Percentiles rank a stretch among this genome's conserved stretches.
Evolutionary conservation across 164 flowering plant genomes (phyloP).

Genomic region (Houttuynia cordata): DNA sequence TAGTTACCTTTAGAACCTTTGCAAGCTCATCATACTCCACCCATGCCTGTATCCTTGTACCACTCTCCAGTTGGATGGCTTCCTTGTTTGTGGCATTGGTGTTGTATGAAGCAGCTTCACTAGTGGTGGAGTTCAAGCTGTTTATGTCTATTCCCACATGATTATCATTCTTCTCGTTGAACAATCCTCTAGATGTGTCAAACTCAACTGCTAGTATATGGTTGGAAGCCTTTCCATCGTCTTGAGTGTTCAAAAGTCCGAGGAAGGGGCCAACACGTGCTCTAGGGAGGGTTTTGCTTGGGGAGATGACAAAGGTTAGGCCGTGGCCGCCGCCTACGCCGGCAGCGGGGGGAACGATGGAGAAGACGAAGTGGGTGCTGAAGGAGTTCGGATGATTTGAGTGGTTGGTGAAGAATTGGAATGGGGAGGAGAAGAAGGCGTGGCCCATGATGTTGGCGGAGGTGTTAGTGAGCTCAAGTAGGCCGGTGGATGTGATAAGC

Average conservation of each 20-base stretch:
- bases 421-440: slow-evolving; percentile 9
- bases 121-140: slow-evolving; percentile 30
- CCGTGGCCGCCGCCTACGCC: slow-evolving; percentile 47
- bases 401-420: slow-evolving; percentile 8
- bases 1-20: slow-evolving; percentile 26
- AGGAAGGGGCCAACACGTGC: slow-evolving; percentile 46
- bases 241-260: slow-evolving; percentile 38
- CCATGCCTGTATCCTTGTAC: slow-evolving; percentile 43
- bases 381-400: slow-evolving; percentile 19
- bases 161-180: slow-evolving; percentile 47
- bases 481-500: background rate
- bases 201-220: slow-evolving; percentile 57
- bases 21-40: slow-evolving; percentile 43
- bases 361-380: slow-evolving; percentile 41
- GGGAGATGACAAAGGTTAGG: slow-evolving; percentile 40
- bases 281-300: slow-evolving; percentile 15
- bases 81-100: slow-evolving; percentile 45
- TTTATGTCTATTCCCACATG: slow-evolving; percentile 69
- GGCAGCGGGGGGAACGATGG: slow-evolving; percentile 35
- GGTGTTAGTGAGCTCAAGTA: slow-evolving; percentile 13
- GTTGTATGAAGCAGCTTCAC: slow-evolving; percentile 25
- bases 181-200: slow-evolving; percentile 54
- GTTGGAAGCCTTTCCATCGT: slow-evolving; percentile 28
- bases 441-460: background rate
- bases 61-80: slow-evolving; percentile 42